Percentiles rank a stretch among this genome's conserved stretches.
Conservation (phyloP, 441 rosid genomes). For the Lagerstroemia fauriei region DNA sequence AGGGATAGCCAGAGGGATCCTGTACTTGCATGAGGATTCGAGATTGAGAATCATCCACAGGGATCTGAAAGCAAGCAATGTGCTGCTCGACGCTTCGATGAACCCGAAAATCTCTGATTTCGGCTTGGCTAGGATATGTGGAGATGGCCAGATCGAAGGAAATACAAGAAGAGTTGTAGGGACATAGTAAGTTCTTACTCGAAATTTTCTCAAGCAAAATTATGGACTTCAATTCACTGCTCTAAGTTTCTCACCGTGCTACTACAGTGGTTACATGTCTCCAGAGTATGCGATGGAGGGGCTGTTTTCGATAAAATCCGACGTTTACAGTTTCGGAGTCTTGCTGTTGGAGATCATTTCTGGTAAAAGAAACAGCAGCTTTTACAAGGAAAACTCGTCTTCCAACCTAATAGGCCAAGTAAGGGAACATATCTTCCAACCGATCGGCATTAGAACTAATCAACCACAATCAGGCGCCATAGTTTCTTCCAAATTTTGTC, state of each 20-base stretch:
- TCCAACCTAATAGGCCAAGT: constrained; percentile 64
- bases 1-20: constrained; percentile 66
- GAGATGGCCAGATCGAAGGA: constrained; percentile 61
- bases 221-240: background rate
- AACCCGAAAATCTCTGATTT: constrained; percentile 74
- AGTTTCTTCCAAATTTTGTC: no score
- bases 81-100: constrained; percentile 60
- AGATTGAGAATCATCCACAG: constrained; percentile 72
- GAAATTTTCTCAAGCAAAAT: background rate
- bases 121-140: constrained; percentile 80
- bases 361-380: constrained; percentile 70
- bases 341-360: constrained; percentile 62
- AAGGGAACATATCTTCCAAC: constrained; percentile 24
- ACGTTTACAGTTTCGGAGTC: constrained; percentile 75
- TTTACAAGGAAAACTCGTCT: constrained; percentile 44
- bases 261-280: constrained; percentile 73
- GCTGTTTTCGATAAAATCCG: constrained; percentile 61
- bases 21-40: constrained; percentile 74
- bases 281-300: constrained; percentile 83
- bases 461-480: background rate
- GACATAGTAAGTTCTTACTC: constrained; percentile 58
- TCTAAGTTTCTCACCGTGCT: background rate
- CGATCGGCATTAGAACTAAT: background rate
- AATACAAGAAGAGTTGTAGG: constrained; percentile 66
- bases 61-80: constrained; percentile 71